Percentiles rank a stretch among this genome's conserved stretches.
phyloP scores from a whole-genome alignment of 805 yeast genomes.

The Myxozyma geophila region DNA sequence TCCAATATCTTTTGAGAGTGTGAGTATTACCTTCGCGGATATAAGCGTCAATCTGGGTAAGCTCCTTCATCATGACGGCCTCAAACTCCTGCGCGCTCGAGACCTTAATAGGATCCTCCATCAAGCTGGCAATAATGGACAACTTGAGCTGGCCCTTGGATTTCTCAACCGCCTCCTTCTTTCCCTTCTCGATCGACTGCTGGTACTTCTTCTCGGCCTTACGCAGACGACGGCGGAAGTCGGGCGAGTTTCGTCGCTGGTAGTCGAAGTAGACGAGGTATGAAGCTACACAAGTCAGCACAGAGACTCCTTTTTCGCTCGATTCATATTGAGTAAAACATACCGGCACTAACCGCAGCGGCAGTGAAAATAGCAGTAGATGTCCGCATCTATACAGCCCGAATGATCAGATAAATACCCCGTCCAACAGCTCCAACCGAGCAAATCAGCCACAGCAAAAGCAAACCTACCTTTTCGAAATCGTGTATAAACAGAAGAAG shows the following conservation, averaged over 20 bases:
- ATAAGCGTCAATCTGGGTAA: slow-evolving; percentile 29
- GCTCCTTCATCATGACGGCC: slow-evolving; percentile 24
- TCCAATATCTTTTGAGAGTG: not conserved
- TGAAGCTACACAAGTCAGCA: slow-evolving; percentile 38
- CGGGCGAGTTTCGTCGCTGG: slow-evolving; percentile 79
- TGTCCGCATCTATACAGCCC: slow-evolving; percentile 15
- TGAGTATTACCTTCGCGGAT: slow-evolving; percentile 22
- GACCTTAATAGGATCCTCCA: slow-evolving; percentile 58
- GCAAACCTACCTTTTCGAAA: too few species aligned
- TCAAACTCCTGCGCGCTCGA: slow-evolving; percentile 29
- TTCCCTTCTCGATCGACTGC: slow-evolving; percentile 51
- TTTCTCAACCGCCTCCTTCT: slow-evolving; percentile 61
- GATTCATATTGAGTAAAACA: not conserved
- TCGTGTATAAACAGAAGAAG: too few species aligned
- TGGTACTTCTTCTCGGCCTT: slow-evolving; percentile 63
- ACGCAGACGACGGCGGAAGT: slow-evolving; percentile 77
- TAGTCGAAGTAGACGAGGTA: slow-evolving; percentile 92
- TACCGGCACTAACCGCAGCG: slow-evolving; percentile 23
- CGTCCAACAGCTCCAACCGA: too few species aligned
- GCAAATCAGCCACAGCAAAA: too few species aligned
- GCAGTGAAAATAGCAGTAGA: slow-evolving; percentile 11
- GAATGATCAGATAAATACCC: not conserved
- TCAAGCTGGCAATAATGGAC: slow-evolving; percentile 66
- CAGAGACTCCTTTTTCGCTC: not conserved
- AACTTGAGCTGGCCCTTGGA: slow-evolving; percentile 60